phyloP scores from a whole-genome alignment of 2,329 filamentous ascomycete species.

The Fusarium verticillioides region DNA sequence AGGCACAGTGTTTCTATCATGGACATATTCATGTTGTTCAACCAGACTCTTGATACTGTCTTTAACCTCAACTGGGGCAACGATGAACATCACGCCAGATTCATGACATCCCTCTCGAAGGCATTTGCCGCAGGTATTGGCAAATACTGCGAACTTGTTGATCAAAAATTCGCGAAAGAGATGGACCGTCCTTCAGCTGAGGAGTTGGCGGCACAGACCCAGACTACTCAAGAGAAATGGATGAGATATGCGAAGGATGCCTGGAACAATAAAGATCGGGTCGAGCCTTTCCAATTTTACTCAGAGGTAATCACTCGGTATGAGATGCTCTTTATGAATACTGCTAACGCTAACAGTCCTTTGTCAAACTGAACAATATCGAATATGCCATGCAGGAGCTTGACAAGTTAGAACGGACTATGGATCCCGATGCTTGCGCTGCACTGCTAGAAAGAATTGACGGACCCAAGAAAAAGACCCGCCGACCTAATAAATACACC shows the following conservation, averaged over 20 bases:
- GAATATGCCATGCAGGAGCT: constrained; percentile 94
- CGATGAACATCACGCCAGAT: constrained; percentile 91
- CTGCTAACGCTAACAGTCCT: constrained; percentile 70
- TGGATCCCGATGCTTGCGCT: constrained; percentile 92
- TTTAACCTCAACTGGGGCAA: constrained; percentile 91
- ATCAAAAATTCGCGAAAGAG: constrained; percentile 85
- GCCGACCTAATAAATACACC: constrained; percentile 86
- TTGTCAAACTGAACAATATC: constrained; percentile 98
- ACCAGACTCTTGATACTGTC: constrained; percentile 89
- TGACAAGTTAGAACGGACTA: constrained; percentile 86
- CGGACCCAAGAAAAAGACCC: constrained; percentile 72
- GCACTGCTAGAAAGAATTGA: constrained; percentile 80
- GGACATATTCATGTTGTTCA: constrained; percentile 94
- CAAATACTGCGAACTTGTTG: constrained; percentile 90
- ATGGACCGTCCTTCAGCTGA: constrained; percentile 94
- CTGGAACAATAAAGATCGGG: constrained; percentile 90
- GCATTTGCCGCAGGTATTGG: constrained; percentile 85
- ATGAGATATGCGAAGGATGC: constrained; percentile 94
- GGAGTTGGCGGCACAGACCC: constrained; percentile 80
- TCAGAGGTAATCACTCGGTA: constrained; percentile 73
- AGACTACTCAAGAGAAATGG: constrained; percentile 91
- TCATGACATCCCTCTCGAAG: constrained; percentile 94
- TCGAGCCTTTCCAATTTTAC: constrained; percentile 97
- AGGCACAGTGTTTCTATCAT: constrained; percentile 93
- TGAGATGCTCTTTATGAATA: background rate